Evolutionary conservation across 768 basidiomycete species (phyloP), one percentile per base, ranked within the genome.

Genomic region (Clathrus columnatus): DNA sequence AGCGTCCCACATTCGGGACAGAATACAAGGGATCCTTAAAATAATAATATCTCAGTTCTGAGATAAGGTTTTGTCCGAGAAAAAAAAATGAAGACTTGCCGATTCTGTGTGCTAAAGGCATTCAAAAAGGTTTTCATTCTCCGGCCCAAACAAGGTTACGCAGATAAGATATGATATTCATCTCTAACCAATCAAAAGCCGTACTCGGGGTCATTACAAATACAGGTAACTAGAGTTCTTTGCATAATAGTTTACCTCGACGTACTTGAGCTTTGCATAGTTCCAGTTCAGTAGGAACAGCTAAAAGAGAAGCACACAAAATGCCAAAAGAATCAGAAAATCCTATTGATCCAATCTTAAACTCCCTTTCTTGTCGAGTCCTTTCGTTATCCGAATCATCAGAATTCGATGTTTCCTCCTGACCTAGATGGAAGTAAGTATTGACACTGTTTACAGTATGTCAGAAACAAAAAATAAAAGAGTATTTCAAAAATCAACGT

Each of bases 1-100:
- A 99, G 74, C 0, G 91, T 95, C 14, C 92, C 92, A 61, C 96
- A 99, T 57, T 82, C 76, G 1, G 91, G 91, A 71, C 96, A 99
- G 72, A 99, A 98, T 41, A 98, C 74, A 23, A 98, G 75, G 1
- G 93, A 94, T 51, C 95, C 96, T 87, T 63, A 11, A 51, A 32
- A 46, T 56, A 29, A 24, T 5, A 23, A 47, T 14, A 16, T 16
- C 14, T 23, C 20, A n/a, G n/a, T n/a, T n/a, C n/a, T n/a, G n/a
- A 47, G 4, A 28, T 4, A 3, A 16, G 16, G 11, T 14, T 47
- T 36, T 36, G 11, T 2, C n/a, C 7, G 2, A 14, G 7, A 3
- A 11, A 6, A 6, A 46, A 46, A 6, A 20, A 47, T 47, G 10
- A 28, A 20, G 16, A 47, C 46, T 7, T 14, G 20, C 46, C 46